Conservation (phyloP, 2,329 filamentous ascomycete genomes). For the Aureobasidium pullulans region DNA sequence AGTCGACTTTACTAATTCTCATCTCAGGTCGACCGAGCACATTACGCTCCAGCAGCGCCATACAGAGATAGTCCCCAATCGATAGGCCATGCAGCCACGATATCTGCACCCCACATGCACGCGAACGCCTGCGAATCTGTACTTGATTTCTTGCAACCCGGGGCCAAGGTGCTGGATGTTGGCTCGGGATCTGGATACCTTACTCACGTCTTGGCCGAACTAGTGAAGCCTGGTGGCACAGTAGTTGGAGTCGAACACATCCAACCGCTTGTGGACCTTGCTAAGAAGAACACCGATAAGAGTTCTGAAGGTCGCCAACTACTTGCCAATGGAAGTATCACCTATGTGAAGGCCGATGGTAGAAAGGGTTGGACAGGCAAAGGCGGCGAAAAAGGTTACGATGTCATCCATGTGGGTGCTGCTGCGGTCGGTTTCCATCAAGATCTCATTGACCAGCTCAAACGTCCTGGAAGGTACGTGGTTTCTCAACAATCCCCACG, state of each 20-base stretch:
- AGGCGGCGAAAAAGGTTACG: constrained; percentile 55
- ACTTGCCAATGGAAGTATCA: constrained; percentile 56
- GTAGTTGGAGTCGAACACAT: constrained; percentile 46
- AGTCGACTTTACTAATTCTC: background rate
- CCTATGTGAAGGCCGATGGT: constrained; percentile 66
- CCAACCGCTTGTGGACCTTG: constrained; percentile 37
- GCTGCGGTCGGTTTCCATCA: constrained; percentile 68
- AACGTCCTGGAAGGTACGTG: constrained; percentile 59
- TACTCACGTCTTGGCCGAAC: constrained; percentile 77
- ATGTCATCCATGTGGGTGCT: constrained; percentile 93
- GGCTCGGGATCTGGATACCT: constrained; percentile 59
- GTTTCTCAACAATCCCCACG: background rate
- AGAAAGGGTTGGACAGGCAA: constrained; percentile 39
- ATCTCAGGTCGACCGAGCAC: constrained; percentile 70
- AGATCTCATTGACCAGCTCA: constrained; percentile 68
- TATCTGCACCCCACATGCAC: constrained; percentile 69
- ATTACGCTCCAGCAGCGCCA: constrained; percentile 66
- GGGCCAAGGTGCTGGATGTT: constrained; percentile 42
- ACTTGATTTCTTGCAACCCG: constrained; percentile 49
- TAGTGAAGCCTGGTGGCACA: constrained; percentile 48
- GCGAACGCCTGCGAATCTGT: constrained; percentile 57
- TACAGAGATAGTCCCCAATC: constrained; percentile 68
- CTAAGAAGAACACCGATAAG: constrained; percentile 36
- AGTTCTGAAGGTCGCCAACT: constrained; percentile 44
- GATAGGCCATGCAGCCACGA: constrained; percentile 62